Base-by-base conservation (phyloP, 305 asterid genomes). In the Rubia tinctorum region DNA sequence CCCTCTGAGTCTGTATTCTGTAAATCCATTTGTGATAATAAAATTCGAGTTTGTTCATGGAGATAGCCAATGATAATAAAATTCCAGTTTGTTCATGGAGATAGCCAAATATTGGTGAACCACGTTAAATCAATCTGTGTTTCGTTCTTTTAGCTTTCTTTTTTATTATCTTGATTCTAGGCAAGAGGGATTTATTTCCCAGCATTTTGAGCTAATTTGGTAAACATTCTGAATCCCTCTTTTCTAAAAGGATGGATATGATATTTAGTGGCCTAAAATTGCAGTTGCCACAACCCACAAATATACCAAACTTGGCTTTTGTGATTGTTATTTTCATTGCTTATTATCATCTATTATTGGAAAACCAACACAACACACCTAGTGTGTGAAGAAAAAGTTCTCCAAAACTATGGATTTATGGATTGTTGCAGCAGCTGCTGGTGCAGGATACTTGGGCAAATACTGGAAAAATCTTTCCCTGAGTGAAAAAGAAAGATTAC, bases 371-470 rank as follows among this genome's bases (percentile, higher is more conserved):
- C 30, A 53, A 18, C 18, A 68, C 27, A 40, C 60, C 8, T 51
- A 51, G 18, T 59, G 11, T 55, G 49, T 67, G 51, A 65, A 75
- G 53, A 45, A 80, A 82, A 25, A 18, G 49, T 0, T 23, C 15
- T 51, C 2, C 58, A 37, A 42, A 53, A 37, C 15, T 66, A 74
- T 89, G 98, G 96, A 92, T 82, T 84, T 92, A 63, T 89, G 98
- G 94, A 86, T 86, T 65, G 86, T 92, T 70, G 96, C 96, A 76
- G 96, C 92, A 23, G 95, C 92, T 68, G 92, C 93, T 72, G 96
- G 91, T 66, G 97, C 93, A 63, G 96, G 95, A 76, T 92, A 88
- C 74, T 66, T 84, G 68, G 90, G 96, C 18, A 89, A 87, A 80
- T 77, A 80, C 77, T 49, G 85, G 84, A 93, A 84, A 63, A 90